Conservation (phyloP, 306 rosid species). For the Oxytropis ochrocephala region DNA sequence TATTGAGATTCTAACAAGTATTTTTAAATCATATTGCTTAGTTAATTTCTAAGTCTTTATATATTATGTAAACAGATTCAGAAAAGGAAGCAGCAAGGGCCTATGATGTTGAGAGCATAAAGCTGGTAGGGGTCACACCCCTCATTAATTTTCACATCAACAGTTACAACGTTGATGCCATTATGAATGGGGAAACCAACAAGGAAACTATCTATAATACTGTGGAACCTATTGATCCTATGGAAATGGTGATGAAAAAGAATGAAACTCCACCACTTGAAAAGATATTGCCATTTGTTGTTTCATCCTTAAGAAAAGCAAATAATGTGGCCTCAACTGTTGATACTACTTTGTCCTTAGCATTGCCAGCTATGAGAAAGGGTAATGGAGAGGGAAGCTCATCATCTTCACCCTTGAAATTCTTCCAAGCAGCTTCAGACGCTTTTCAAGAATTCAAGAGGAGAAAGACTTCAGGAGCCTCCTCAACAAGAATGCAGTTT, state of each 20-base stretch:
- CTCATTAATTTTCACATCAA: conserved; percentile 13
- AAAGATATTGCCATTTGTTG: neutral
- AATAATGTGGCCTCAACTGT: neutral
- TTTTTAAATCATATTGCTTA: neutral
- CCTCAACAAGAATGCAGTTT: too few relatives aligned
- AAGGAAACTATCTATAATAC: neutral
- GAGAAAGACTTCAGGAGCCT: neutral
- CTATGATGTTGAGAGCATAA: conserved; percentile 20
- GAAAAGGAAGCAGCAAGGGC: conserved; percentile 26
- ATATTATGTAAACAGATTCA: neutral
- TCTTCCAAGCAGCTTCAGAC: neutral
- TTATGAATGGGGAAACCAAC: neutral
- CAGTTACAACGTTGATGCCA: neutral
- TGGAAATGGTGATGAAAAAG: neutral
- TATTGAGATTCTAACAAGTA: too few relatives aligned
- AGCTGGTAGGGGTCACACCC: neutral
- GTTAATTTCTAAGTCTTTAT: neutral
- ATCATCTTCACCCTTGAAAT: neutral
- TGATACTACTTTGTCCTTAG: neutral
- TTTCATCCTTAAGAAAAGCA: neutral
- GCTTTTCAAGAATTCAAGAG: neutral
- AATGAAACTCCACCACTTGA: neutral
- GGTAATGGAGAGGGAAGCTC: neutral
- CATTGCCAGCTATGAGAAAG: neutral
- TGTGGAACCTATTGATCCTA: neutral